Base-by-base conservation (phyloP, 495 filamentous ascomycete genomes). In the Trichoderma reesei region DNA sequence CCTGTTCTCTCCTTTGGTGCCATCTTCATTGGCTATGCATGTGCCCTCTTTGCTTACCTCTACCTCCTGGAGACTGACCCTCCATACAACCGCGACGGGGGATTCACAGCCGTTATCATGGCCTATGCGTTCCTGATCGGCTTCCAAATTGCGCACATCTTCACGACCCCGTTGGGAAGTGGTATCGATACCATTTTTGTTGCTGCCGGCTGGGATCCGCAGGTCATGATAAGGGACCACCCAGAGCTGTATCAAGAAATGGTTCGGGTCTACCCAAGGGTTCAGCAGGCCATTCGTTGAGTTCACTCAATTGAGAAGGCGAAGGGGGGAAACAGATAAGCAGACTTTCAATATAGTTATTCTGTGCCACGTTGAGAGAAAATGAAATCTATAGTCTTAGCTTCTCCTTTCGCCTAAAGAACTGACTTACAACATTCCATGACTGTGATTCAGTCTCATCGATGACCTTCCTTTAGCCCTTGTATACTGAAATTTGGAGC, bases 1-100 rank as follows among this genome's bases (percentile, higher is more conserved):
- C 92, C 91, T 0, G 91, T 98, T 16, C 77, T 98, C n/a, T 89
- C 83, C 42, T 92, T 96, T 85, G 92, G 90, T 59, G 85, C 88
- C 3, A 85, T 86, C 0, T 93, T 93, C 66, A 87, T 96, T 42
- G 90, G 84, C 5, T 96, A 92, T 69, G 80, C 88, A 60, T 92
- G 88, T 69, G 88, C 90, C 5, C 72, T 96, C 62, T 78, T 96
- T 37, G 85, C 90, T 0, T 96, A 91, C 75, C 75, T 94, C 42
- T 96, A 96, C 71, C 83, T 96, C 62, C 77, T 89, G 38, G 76
- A 75, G 73, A 96, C 92, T 8, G 72, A 83, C 2, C 93, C 92
- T 0, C 74, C 79, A 1, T 96, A 96, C 77, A 96, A 96, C 74
- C 46, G 66, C 2, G 78, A 78, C 42, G 87, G 88, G 31, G 75